Conservation (phyloP, 345 rosid genomes). For the Lumnitzera littorea region DNA sequence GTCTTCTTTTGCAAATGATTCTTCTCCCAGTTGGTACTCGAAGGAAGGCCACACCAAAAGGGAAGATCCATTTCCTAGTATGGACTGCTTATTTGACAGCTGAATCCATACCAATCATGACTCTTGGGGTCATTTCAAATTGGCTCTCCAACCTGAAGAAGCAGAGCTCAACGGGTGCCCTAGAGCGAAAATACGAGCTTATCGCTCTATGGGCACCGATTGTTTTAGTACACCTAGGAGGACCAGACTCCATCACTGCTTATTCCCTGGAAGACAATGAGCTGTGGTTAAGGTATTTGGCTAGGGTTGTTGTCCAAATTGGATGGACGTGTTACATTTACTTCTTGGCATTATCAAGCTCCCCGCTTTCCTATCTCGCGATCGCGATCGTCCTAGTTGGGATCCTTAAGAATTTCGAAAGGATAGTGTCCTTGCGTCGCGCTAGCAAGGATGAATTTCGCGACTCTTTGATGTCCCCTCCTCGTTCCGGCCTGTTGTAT, state of each 20-base stretch:
- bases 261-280: not conserved
- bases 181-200: constrained; percentile 4
- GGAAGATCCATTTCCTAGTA: not conserved
- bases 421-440: constrained; percentile 25
- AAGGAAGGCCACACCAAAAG: constrained; percentile 4
- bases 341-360: constrained; percentile 15
- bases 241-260: constrained; percentile 9
- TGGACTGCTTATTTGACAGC: constrained; percentile 26
- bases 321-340: constrained; percentile 26
- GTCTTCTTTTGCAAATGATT: constrained; percentile 16
- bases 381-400: constrained; percentile 26
- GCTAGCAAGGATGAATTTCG: constrained; percentile 31
- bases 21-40: constrained; percentile 10
- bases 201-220: constrained; percentile 24
- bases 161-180: not conserved
- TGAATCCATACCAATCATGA: constrained; percentile 18
- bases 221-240: constrained; percentile 25
- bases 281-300: constrained; percentile 21
- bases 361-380: constrained; percentile 11
- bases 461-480: constrained; percentile 14
- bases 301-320: constrained; percentile 8
- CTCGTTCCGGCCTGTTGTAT: constrained; percentile 22
- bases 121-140: constrained; percentile 19
- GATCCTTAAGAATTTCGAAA: constrained; percentile 32
- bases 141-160: not conserved